Base-by-base conservation (phyloP, 2,329 filamentous ascomycete species). In the Colletotrichum tanaceti region DNA sequence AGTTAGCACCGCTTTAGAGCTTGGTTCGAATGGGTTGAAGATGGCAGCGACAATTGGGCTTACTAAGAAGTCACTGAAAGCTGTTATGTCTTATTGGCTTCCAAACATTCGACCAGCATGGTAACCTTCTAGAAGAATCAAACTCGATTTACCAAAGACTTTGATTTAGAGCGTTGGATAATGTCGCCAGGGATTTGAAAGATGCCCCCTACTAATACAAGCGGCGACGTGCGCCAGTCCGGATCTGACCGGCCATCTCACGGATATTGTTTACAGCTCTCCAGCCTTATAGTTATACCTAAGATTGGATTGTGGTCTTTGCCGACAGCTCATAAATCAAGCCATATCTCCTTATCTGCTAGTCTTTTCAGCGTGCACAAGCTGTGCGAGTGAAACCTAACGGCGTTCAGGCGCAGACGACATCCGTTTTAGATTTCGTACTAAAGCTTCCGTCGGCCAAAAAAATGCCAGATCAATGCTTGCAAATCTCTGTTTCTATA, bases 21-120 rank as follows among this genome's bases (percentile, higher is more conserved):
- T 62, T 13, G 49, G 59, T 3, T 49, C 49, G 4, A 62, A 62
- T 22, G 49, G 49, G 10, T 43, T 35, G 22, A 62, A 62, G 2
- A 62, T 62, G 59, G 39, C 49, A 4, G 35, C 43, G 13, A n/a
- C 18, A 7, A 4, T 55, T 14, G 59, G 39, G 5, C 10, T 62
- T 10, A 16, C n/a, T 11, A 28, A 46, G 10, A 49, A 46, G 14
- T 44, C 49, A n/a, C 24, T 62, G n/a, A 54, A 46, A 41, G 59
- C 49, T n/a, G 39, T 62, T 10, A 28, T 62, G 2, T 38, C 38
- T 1, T 22, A 28, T 3, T 38, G 24, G 39, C n/a, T 62, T 47
- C 16, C n/a, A 50, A 24, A 18, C 47, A 22, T 55, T 54, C 49
- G 24, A 24, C 24, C 24, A 24, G 24, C 24, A 24, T 24, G 4